A percentile compares a stretch with the other conserved stretches of the same genome.
phyloP scores from a whole-genome alignment of 306 rosid genomes.

The Prunus mongolica region DNA sequence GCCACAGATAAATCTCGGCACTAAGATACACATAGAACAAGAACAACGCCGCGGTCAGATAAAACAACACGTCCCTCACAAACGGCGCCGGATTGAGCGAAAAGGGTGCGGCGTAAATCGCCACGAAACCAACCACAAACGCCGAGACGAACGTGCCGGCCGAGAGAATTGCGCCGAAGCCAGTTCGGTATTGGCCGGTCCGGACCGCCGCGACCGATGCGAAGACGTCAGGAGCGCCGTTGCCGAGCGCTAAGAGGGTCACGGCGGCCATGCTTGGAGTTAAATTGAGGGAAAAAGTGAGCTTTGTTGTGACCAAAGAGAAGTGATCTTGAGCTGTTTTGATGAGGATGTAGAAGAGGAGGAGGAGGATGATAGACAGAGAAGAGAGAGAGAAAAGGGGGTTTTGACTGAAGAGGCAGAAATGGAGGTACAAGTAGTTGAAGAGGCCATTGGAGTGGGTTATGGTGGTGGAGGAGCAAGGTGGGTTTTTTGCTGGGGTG shows the following conservation, averaged over 20 bases:
- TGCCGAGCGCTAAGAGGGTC: slow-evolving; percentile 81
- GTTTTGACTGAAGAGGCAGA: slow-evolving; percentile 40
- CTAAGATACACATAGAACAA: slow-evolving; percentile 82
- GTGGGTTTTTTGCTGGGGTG: not conserved
- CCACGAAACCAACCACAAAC: slow-evolving; percentile 85
- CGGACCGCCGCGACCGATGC: slow-evolving; percentile 85
- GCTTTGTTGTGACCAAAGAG: slow-evolving; percentile 73
- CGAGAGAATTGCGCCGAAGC: slow-evolving; percentile 82
- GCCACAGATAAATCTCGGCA: slow-evolving; percentile 95
- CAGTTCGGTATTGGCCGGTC: slow-evolving; percentile 76
- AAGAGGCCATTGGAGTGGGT: slow-evolving; percentile 47
- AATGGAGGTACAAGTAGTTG: slow-evolving; percentile 44
- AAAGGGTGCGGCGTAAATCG: slow-evolving; percentile 86
- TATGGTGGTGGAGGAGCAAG: slow-evolving; percentile 28
- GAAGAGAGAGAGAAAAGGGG: slow-evolving; percentile 38
- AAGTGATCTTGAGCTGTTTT: slow-evolving; percentile 83
- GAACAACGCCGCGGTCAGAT: slow-evolving; percentile 65
- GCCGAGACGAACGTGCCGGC: slow-evolving; percentile 94
- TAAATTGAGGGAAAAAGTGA: slow-evolving; percentile 60
- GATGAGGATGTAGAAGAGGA: slow-evolving; percentile 87
- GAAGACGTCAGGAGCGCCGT: slow-evolving; percentile 92
- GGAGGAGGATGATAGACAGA: slow-evolving; percentile 55
- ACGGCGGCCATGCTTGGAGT: slow-evolving; percentile 91
- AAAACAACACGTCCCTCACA: slow-evolving; percentile 77
- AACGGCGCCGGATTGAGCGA: slow-evolving; percentile 66